phyloP scores from a whole-genome alignment of 306 rosid species.

The Fragaria nilgerrensis region DNA sequence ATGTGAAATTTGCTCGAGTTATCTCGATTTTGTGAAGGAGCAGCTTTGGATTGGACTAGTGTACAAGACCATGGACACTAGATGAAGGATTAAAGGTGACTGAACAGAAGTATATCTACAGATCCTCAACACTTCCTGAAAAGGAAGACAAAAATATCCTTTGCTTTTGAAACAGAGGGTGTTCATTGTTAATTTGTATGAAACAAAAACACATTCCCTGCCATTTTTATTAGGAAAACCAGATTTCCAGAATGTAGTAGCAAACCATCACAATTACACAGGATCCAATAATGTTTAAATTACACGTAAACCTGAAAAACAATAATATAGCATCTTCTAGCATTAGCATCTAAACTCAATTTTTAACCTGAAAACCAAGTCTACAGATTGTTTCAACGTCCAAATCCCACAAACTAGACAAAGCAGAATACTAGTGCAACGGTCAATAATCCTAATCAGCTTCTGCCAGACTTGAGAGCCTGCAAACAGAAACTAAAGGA shows the following conservation, averaged over 20 bases:
- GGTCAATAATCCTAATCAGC: too few relatives aligned
- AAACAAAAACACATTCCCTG: background rate
- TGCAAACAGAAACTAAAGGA: too few relatives aligned
- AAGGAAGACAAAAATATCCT: too few relatives aligned
- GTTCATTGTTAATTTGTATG: background rate
- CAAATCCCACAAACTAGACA: slow-evolving; percentile 6
- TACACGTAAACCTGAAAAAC: background rate
- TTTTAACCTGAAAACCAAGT: slow-evolving; percentile 21
- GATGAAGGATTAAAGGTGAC: too few relatives aligned
- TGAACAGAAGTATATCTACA: too few relatives aligned
- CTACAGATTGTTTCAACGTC: slow-evolving; percentile 18
- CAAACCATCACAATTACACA: background rate
- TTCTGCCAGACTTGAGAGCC: too few relatives aligned
- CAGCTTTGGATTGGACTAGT: too few relatives aligned
- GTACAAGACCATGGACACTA: too few relatives aligned
- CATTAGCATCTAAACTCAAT: slow-evolving; percentile 16
- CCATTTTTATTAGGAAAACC: background rate
- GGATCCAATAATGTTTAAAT: background rate
- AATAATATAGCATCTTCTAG: background rate
- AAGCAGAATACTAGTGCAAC: slow-evolving; percentile 17
- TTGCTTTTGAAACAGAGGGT: too few relatives aligned
- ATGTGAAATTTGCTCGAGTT: too few relatives aligned
- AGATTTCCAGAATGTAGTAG: background rate
- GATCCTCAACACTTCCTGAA: too few relatives aligned
- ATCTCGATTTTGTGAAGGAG: too few relatives aligned